Evolutionary conservation across 805 yeast species (phyloP).

Genomic region (Zygosaccharomyces siamensis): DNA sequence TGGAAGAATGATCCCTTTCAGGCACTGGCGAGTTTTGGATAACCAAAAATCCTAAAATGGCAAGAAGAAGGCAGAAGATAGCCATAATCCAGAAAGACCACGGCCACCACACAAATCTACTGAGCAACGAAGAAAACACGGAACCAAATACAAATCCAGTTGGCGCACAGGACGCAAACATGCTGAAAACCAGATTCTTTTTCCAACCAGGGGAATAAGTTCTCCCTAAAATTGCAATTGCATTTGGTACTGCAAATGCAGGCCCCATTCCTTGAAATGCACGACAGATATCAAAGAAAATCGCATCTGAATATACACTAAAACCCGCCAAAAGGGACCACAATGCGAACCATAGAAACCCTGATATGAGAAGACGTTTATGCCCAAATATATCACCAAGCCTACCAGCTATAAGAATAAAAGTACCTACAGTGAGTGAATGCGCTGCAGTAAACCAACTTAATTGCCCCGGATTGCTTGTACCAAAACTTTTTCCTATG

Average conservation of each 20-base stretch:
- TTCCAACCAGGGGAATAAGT: slow-evolving; percentile 42
- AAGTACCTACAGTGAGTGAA: slow-evolving; percentile 45
- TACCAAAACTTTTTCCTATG: slow-evolving; percentile 19
- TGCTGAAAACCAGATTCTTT: slow-evolving; percentile 51
- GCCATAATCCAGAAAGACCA: slow-evolving; percentile 52
- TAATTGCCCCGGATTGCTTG: slow-evolving; percentile 16
- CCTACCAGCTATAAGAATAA: slow-evolving; percentile 62
- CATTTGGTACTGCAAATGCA: slow-evolving; percentile 54
- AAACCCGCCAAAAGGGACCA: slow-evolving; percentile 65
- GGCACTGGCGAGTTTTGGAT: too few species aligned
- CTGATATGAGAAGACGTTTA: slow-evolving; percentile 46
- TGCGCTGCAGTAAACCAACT: slow-evolving; percentile 20
- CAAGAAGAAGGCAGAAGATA: slow-evolving; percentile 37
- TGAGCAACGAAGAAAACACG: slow-evolving; percentile 44
- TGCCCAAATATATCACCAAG: slow-evolving; percentile 69
- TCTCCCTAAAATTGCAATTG: slow-evolving; percentile 48
- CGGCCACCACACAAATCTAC: slow-evolving; percentile 50
- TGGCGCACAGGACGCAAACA: slow-evolving; percentile 60
- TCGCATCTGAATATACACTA: slow-evolving; percentile 19
- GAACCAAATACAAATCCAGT: slow-evolving; percentile 56
- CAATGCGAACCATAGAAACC: slow-evolving; percentile 51
- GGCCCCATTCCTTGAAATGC: slow-evolving; percentile 65
- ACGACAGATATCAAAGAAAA: slow-evolving; percentile 38
- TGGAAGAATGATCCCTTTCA: too few species aligned
- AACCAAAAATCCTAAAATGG: slow-evolving; percentile 24